Base-by-base conservation (phyloP, 768 basidiomycete species). In the Lactarius sp. region DNA sequence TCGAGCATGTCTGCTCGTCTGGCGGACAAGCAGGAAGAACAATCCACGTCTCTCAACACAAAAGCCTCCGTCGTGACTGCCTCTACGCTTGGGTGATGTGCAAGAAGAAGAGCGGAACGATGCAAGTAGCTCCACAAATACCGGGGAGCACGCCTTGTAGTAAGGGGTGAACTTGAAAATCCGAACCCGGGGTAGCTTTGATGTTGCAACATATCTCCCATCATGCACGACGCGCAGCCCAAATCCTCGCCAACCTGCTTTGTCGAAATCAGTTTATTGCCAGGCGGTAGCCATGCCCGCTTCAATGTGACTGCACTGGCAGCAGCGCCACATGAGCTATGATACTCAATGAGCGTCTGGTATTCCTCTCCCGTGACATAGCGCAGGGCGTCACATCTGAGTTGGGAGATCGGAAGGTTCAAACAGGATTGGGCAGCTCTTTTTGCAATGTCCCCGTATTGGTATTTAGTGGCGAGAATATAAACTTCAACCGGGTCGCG, bases 401-500 rank as follows among this genome's bases (percentile, higher is more conserved):
- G 58, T 6, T 16, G 22, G 27, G 44, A 12, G 10, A 64, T 22
- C 18, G 58, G 62, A 16, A 46, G 54, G 41, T 37, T 41, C 18
- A 67, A 31, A 16, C 33, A 44, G 8, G 20, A 49, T 41, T 12
- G 18, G 22, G 59, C 50, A 4, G 66, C 66, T 16, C 33, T 22
- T 20, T 4, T 13, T 4, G 41, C 52, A 2, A 60, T 39, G 6
- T 53, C 44, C 13, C 44, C 16, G 36, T 42, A 56, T 33, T 47
- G 59, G 8, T 52, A 60, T 8, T 13, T 42, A 16, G 16, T 27
- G 2, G 58, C 62, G 44, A 64, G 42, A n/a, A 34, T 50, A 36
- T 59, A 67, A 31, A 57, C 62, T 37, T 54, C 50, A 2, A 67
- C 62, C 6, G 62, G 62, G n/a, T 67, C 56, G 9, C n/a, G 27